Evolutionary conservation across 495 filamentous ascomycete species (phyloP).

Genomic region (Aspergillus nanangensis): DNA sequence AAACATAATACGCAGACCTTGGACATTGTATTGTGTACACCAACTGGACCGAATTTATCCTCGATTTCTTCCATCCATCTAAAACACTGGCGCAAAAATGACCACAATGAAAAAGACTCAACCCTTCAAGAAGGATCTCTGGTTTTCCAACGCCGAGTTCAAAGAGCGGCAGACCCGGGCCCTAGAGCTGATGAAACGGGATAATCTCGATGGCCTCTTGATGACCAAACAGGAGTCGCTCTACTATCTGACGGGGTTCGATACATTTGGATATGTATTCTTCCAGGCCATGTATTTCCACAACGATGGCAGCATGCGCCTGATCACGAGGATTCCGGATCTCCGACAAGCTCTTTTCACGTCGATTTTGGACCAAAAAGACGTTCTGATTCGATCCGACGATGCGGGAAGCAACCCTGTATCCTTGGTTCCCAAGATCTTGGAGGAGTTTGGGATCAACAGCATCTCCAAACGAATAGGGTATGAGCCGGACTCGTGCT

Average conservation of each 20-base stretch:
- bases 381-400: conserved; percentile 20
- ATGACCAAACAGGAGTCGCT: conserved; percentile 24
- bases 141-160: conserved; percentile 16
- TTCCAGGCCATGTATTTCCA: conserved; percentile 25
- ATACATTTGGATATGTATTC: conserved; percentile 25
- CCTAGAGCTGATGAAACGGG: conserved; percentile 17
- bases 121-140: conserved; percentile 18
- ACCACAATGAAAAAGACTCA: conserved; percentile 10
- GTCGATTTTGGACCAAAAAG: conserved; percentile 13
- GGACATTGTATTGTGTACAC: too few species aligned
- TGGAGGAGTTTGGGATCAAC: conserved; percentile 17
- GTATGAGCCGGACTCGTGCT: conserved; percentile 18
- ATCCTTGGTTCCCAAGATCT: conserved; percentile 15
- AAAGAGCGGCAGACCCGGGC: conserved; percentile 8
- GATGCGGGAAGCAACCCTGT: conserved; percentile 20
- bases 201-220: conserved; percentile 21
- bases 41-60: too few species aligned
- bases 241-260: conserved; percentile 21
- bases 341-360: conserved; percentile 21
- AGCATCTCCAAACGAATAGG: conserved; percentile 15
- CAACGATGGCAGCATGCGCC: conserved; percentile 15
- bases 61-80: not conserved
- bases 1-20: too few species aligned
- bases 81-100: conserved; percentile 5
- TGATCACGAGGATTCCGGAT: conserved; percentile 21